Conservation (phyloP, 371 early-diverging fungal genomes). For the Catenaria anguillulae region DNA sequence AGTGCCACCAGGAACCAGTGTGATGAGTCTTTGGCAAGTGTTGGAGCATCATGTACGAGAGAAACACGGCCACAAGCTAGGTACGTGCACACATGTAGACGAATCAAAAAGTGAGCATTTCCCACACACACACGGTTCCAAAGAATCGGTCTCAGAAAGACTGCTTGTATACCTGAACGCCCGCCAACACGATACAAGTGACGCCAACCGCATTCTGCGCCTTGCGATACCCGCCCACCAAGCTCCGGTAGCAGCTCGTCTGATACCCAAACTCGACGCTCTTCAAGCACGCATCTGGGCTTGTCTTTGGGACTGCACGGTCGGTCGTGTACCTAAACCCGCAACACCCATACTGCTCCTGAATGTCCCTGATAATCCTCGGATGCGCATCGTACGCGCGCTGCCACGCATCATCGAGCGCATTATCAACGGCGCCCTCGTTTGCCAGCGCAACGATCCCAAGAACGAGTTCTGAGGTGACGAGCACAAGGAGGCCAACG, state of each 20-base stretch:
- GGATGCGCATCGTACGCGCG: slow-evolving; percentile 16
- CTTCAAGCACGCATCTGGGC: slow-evolving; percentile 5
- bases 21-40: not conserved
- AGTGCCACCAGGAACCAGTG: not conserved
- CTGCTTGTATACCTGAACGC: slow-evolving; percentile 3
- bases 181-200: not conserved
- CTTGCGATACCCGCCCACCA: not conserved
- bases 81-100: not conserved
- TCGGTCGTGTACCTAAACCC: slow-evolving; percentile 20
- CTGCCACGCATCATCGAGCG: slow-evolving; percentile 19
- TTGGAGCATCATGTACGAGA: slow-evolving; percentile 3
- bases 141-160: not conserved
- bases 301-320: slow-evolving; percentile 19
- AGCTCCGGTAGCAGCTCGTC: slow-evolving; percentile 2
- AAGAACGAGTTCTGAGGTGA: slow-evolving; percentile 15
- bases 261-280: slow-evolving; percentile 6
- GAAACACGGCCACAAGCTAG: slow-evolving; percentile 1
- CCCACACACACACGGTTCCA: not conserved
- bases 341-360: slow-evolving; percentile 25
- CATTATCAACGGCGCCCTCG: slow-evolving; percentile 8
- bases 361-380: slow-evolving; percentile 16
- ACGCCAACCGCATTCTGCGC: not conserved
- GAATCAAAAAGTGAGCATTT: not conserved
- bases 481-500: slow-evolving; percentile 12
- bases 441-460: slow-evolving; percentile 14